Evolutionary conservation across 148 eudicot genomes (phyloP).

Genomic region (Silene conica): DNA sequence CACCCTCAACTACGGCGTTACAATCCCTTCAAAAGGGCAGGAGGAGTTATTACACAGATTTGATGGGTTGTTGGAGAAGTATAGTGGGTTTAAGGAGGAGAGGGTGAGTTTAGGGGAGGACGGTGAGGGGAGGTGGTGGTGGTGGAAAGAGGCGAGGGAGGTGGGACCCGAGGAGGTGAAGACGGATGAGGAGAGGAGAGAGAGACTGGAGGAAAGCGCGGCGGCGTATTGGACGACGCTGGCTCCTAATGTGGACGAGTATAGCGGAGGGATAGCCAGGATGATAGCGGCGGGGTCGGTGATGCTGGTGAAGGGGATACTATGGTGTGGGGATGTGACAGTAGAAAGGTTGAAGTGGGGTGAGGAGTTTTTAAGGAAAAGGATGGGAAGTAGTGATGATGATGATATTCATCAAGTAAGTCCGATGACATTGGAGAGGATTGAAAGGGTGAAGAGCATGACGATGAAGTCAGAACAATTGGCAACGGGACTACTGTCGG

Average conservation of each 20-base stretch:
- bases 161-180: too few species aligned
- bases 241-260: too few species aligned
- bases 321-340: constrained; percentile 91
- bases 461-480: constrained; percentile 70
- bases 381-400: constrained; percentile 26
- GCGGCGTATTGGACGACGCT: too few species aligned
- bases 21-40: constrained; percentile 60
- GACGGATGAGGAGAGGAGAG: too few species aligned
- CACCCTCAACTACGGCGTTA: constrained; percentile 61
- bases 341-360: constrained; percentile 81
- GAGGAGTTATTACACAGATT: constrained; percentile 34
- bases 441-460: constrained; percentile 64
- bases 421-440: constrained; percentile 49
- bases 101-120: constrained; percentile 29
- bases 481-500: constrained; percentile 62
- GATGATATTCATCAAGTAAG: constrained; percentile 40
- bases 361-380: constrained; percentile 52
- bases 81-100: constrained; percentile 52
- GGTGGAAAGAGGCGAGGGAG: constrained; percentile 54
- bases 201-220: too few species aligned
- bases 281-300: constrained; percentile 76
- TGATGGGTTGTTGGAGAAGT: constrained; percentile 49
- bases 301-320: constrained; percentile 59
- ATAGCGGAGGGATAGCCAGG: constrained; percentile 41
- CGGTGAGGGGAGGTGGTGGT: constrained; percentile 71